A percentile compares a stretch with the other conserved stretches of the same genome.
These are phyloP conservation scores for Lycium barbarum DNA, from an alignment of 257 asterid species.

Conservation along the genomic window DNA sequence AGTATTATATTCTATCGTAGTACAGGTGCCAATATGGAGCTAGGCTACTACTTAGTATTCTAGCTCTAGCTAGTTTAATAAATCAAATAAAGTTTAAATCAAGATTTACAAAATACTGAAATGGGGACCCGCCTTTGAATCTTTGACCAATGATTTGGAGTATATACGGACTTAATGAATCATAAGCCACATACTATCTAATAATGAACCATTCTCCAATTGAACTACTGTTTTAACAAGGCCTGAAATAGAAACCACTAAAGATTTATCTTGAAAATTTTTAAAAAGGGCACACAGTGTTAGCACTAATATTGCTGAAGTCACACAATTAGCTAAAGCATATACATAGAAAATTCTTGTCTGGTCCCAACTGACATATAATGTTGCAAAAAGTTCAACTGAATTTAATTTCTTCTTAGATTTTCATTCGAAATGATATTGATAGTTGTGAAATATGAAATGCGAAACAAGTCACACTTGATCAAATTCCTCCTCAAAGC, in stretches of 20 bases:
- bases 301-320: conserved; percentile 28
- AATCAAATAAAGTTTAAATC: not conserved
- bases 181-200: conserved; percentile 10
- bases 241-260: conserved; percentile 28
- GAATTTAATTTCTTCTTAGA: not conserved
- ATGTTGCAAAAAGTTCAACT: conserved; percentile 5
- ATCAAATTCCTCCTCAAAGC: too few species aligned
- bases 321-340: conserved; percentile 21
- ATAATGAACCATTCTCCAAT: conserved; percentile 29
- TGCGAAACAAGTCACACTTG: too few species aligned
- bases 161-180: conserved; percentile 25
- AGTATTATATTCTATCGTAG: not conserved
- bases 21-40: not conserved
- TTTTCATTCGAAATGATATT: not conserved
- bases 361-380: not conserved
- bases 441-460: too few species aligned
- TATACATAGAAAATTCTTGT: not conserved
- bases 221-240: not conserved
- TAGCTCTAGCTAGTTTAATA: not conserved
- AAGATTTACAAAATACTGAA: not conserved
- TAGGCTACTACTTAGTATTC: not conserved
- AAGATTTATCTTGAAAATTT: not conserved
- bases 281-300: not conserved
- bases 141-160: conserved; percentile 32
- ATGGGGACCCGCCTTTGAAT: not conserved